phyloP scores from a whole-genome alignment of 371 early-diverging fungal genomes.

The Capillidium rhysosporum region DNA sequence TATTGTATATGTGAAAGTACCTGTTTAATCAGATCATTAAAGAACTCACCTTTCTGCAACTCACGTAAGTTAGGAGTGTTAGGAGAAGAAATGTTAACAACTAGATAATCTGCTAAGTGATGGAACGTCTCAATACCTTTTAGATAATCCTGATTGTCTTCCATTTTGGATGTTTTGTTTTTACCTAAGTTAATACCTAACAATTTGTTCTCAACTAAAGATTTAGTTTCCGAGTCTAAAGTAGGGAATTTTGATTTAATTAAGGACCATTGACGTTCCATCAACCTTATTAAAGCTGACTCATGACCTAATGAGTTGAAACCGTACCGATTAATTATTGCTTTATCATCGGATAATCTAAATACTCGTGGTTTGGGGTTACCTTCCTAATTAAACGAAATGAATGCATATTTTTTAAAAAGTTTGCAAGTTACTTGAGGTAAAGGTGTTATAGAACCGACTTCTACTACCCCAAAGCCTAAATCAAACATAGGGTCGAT shows the following conservation, averaged over 20 bases:
- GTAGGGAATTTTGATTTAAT: conserved; percentile 12
- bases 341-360: conserved; percentile 38
- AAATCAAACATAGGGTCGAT: conserved; percentile 50
- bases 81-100: conserved; percentile 63
- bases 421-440: conserved; percentile 32
- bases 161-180: conserved; percentile 42
- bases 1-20: conserved; percentile 14
- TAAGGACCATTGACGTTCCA: conserved; percentile 35
- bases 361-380: conserved; percentile 67
- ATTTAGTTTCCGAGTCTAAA: conserved; percentile 4
- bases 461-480: conserved; percentile 72
- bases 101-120: conserved; percentile 58
- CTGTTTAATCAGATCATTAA: conserved; percentile 35
- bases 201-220: conserved; percentile 21
- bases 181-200: conserved; percentile 72
- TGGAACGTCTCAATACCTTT: conserved; percentile 41
- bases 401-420: not conserved
- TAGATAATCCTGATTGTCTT: conserved; percentile 47
- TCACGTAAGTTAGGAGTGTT: conserved; percentile 60
- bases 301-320: conserved; percentile 63
- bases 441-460: conserved; percentile 61
- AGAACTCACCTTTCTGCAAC: conserved; percentile 35
- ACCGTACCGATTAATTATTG: conserved; percentile 74
- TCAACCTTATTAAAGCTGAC: conserved; percentile 28
- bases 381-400: conserved; percentile 29